Base-by-base conservation (phyloP, 768 basidiomycete species). In the Serendipita indica region DNA sequence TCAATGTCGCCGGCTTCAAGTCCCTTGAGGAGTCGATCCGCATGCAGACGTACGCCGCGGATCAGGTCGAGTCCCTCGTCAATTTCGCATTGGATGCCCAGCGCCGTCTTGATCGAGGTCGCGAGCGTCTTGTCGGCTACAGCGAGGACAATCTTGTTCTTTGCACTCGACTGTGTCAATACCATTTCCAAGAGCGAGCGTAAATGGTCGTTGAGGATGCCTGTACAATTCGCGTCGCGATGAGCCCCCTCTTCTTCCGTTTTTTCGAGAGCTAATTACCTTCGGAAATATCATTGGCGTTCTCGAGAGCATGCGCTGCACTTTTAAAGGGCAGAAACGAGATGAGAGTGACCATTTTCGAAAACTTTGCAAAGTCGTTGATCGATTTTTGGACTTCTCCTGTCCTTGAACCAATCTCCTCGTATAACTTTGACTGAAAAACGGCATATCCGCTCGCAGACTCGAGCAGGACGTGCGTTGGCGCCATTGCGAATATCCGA, bases 251-350 rank as follows among this genome's bases (percentile, higher is more conserved):
- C n/a, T 4, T 57, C 39, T 6, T 32, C 5, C 46, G 25, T 14
- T 13, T 12, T 22, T 13, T 13, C 60, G 57, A 52, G 61, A 58
- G 28, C 59, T 6, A 30, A 37, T 30, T 61, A 91, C 94, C 91
- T 77, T 97, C 93, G 7, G 93, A 96, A 14, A 98, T 71, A 71
- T 97, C 94, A 68, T 97, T 97, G 57, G 85, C 84, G 65, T 96
- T 97, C 73, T 97, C 91, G 64, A 98, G 75, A 33, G 92, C 92
- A 68, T 93, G 84, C 0, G 89, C 91, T 22, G 92, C 90, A 61
- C 76, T 91, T 71, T 89, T 89, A 77, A 94, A 98, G 0, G 94
- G 93, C 18, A 43, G 41, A 43, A 43, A 43, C 58, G 88, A 91
- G 70, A 86, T 69, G 67, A 97, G 73, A 65, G 83, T 76, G 62